Base-by-base conservation (phyloP, 2,329 filamentous ascomycete genomes). In the Mollisia scopiformis region DNA sequence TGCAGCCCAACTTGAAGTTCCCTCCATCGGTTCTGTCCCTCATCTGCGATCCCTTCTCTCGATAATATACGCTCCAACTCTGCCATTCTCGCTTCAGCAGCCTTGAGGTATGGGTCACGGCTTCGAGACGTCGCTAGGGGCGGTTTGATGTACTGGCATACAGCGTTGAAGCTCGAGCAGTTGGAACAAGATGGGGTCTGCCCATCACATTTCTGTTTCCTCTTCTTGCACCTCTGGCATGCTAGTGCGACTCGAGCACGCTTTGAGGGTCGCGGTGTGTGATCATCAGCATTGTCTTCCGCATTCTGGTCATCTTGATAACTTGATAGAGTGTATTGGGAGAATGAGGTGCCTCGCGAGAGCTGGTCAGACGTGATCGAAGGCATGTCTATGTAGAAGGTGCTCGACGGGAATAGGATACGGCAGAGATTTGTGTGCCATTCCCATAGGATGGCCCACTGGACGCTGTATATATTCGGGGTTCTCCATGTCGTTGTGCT, bases 221-320 rank as follows among this genome's bases (percentile, higher is more conserved):
- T 50, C 11, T 50, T 61, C 56, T 67, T 68, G 58, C 65, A 68
- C 16, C 65, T 31, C 39, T 63, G 66, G 41, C 66, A 67, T 16
- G 66, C 66, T 11, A 66, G 43, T 37, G 65, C 65, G 13, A 68
- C 65, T 30, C 66, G 50, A 35, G 50, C 50, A 21, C 50, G 28
- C 19, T 35, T 53, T n/a, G 30, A 28, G n/a, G 50, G 50, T 19
- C 28, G 6, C 21, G 30, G 50, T 3, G 30, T 53, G 27, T 31
- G 47, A 30, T 50, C 50, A 6, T 53, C 39, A 19, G 39, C n/a
- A 43, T 21, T 25, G 6, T 43, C 39, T 21, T 43, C 21, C 39
- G 39, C 50, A 23, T 35, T 53, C 27, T 33, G 30, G 30, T 53
- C 30, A 53, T 53, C 50, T 35, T 53, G 28, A 14, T 19, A 27